Conservation (phyloP, 768 basidiomycete species). For the Daedaleopsis nitida region DNA sequence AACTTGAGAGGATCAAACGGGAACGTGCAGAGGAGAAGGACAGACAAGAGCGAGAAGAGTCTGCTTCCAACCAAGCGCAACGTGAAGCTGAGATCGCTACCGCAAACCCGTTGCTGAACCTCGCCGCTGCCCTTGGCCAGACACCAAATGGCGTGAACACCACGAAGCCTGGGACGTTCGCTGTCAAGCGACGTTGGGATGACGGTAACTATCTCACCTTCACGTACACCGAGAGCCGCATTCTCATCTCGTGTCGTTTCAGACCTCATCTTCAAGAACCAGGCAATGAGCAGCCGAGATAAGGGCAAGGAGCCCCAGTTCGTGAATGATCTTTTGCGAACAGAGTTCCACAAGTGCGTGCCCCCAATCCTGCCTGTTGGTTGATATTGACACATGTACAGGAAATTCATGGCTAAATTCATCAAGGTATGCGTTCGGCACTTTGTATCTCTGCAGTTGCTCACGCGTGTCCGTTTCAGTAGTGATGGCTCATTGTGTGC, state of each 20-base stretch:
- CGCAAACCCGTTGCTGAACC: conserved; percentile 85
- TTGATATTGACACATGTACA: conserved; percentile 28
- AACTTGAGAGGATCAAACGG: conserved; percentile 97
- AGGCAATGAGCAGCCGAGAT: conserved; percentile 71
- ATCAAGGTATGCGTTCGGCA: conserved; percentile 60
- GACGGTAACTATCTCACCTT: conserved; percentile 61
- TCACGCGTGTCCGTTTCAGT: no score
- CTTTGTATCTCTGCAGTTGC: not conserved
- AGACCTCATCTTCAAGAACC: conserved; percentile 99
- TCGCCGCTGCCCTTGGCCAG: conserved; percentile 88
- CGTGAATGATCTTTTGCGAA: conserved; percentile 93
- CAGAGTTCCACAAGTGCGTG: conserved; percentile 90
- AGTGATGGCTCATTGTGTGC: no score
- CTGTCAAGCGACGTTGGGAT: conserved; percentile 94
- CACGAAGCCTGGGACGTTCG: conserved; percentile 78
- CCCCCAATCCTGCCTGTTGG: not conserved
- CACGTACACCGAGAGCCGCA: not conserved
- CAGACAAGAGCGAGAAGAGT: conserved; percentile 75
- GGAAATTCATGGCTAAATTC: conserved; percentile 93
- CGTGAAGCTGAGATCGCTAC: conserved; percentile 86
- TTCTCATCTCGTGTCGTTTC: conserved; percentile 1
- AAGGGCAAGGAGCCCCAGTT: conserved; percentile 76
- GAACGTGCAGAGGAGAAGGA: conserved; percentile 94
- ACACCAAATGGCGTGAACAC: conserved; percentile 68
- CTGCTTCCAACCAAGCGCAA: conserved; percentile 55